Evolutionary conservation across 2,329 filamentous ascomycete genomes (phyloP).

Genomic region (Trichoderma afroharzianum): DNA sequence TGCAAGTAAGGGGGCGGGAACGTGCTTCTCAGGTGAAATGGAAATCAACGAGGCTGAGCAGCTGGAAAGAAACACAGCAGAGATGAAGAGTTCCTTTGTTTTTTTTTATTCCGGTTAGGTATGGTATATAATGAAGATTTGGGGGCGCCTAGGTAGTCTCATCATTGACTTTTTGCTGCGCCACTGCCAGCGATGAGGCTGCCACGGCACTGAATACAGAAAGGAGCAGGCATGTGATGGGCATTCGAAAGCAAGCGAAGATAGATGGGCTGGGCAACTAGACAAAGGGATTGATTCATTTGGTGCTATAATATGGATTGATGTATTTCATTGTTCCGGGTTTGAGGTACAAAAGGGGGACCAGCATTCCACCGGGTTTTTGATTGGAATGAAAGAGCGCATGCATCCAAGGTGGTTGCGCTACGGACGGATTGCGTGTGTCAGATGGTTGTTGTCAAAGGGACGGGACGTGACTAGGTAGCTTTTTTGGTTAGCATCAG

Average conservation of each 20-base stretch:
- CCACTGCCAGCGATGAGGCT: not conserved
- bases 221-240: not conserved
- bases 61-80: not conserved
- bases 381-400: not conserved
- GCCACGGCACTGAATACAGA: not conserved
- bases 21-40: not conserved
- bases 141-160: not conserved
- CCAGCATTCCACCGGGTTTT: not conserved
- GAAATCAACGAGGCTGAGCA: not conserved
- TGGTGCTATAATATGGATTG: not conserved
- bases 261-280: not conserved
- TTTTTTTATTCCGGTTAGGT: not conserved
- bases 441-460: not conserved
- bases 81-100: not conserved
- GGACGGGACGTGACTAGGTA: not conserved
- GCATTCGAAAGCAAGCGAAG: not conserved
- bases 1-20: not conserved
- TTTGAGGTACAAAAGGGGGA: not conserved
- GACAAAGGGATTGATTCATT: not conserved
- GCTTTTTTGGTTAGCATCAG: not conserved
- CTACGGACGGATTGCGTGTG: not conserved
- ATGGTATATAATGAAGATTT: not conserved
- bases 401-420: not conserved
- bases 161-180: not conserved
- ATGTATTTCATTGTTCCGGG: not conserved